Base-by-base conservation (phyloP, 805 yeast species). In the Nadsonia fulvescens region DNA sequence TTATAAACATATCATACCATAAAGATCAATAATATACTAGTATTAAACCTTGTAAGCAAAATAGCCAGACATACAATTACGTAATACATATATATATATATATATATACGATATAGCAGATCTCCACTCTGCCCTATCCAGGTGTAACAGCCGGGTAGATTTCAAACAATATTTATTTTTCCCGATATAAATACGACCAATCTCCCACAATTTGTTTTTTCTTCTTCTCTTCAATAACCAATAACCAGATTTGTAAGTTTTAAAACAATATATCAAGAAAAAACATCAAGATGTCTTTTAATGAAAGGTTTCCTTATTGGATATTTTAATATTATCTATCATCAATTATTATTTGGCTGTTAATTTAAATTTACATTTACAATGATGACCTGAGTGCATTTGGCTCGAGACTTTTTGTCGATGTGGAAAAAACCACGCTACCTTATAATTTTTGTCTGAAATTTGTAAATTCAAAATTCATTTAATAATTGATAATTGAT, bases 361-460 rank as follows among this genome's bases (percentile, higher is more conserved):
- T 44, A 43, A 40, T 41, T 29, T 25, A 13, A 15, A 11, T 18
- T 16, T 21, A 11, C 11, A 18, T 23, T 23, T 42, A 41, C 51
- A 35, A 67, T 78, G 93, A 78, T 78, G 93, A 78, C 73, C 57
- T 57, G 94, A 82, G 93, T 79, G 94, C 94, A 82, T 82, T 82
- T 82, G 94, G 93, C 94, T 82, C 93, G 92, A 81, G 93, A 76
- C 26, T 24, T 63, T 60, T 53, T 61, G 82, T 76, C 82, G 83
- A 64, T 82, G 94, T 82, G 93, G 94, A 82, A 78, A 78, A 77
- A 78, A 61, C 70, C 93, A 66, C 72, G 94, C 94, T 82, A 82
- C 94, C 94, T 82, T 63, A 35, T 16, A 26, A 67, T 51, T 58
- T 55, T 54, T 56, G 58, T 56, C 60, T 65, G n/a, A n/a, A n/a